A percentile compares a stretch with the other conserved stretches of the same genome.
Conservation (phyloP, 2,329 filamentous ascomycete species). For the Clarireedia homoeocarpa region DNA sequence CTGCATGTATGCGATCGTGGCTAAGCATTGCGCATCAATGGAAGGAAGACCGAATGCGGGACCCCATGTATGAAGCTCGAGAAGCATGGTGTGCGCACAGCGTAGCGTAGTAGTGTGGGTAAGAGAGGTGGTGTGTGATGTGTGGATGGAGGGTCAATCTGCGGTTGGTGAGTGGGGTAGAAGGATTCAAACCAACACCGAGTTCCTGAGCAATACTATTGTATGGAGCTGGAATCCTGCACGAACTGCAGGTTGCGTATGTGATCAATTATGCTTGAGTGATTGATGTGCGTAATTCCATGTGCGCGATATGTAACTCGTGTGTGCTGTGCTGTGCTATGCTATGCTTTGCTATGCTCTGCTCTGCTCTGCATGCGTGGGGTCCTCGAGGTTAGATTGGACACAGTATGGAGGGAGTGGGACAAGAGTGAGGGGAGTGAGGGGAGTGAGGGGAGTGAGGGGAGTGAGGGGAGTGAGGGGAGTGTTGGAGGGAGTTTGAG, state of each 20-base stretch:
- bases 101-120: neutral
- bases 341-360: too few relatives aligned
- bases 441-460: too few relatives aligned
- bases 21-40: slow-evolving; percentile 85
- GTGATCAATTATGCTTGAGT: neutral
- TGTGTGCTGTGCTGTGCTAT: neutral
- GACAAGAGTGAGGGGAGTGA: too few relatives aligned
- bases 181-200: neutral
- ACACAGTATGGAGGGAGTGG: too few relatives aligned
- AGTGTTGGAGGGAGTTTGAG: too few relatives aligned
- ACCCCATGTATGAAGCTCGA: slow-evolving; percentile 85
- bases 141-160: neutral
- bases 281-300: slow-evolving; percentile 3
- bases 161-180: neutral
- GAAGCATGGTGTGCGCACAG: slow-evolving; percentile 30
- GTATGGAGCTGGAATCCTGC: neutral
- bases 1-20: slow-evolving; percentile 69
- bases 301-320: neutral
- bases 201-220: neutral
- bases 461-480: too few relatives aligned
- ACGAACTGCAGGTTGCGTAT: slow-evolving; percentile 3
- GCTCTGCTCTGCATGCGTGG: too few relatives aligned
- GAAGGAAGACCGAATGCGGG: slow-evolving; percentile 83
- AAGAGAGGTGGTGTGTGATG: neutral
- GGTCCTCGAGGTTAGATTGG: too few relatives aligned